phyloP scores from a whole-genome alignment of 1,284 basidiomycete species.

The Xerocomus nothofagi region DNA sequence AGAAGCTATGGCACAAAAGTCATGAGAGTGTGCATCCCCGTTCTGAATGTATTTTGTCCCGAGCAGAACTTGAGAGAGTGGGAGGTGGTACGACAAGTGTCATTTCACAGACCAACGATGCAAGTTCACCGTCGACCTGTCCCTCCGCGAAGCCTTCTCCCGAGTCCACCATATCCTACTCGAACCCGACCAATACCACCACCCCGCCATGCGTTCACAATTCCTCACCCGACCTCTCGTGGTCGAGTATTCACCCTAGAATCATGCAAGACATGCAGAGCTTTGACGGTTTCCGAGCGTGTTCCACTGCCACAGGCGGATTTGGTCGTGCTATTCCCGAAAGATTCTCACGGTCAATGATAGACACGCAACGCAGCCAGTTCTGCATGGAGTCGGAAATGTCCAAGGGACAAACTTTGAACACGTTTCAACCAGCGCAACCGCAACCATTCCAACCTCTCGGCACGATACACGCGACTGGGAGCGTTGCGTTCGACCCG shows the following conservation, averaged over 20 bases:
- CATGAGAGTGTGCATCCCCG: slow-evolving; percentile 44
- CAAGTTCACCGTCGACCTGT: slow-evolving; percentile 7
- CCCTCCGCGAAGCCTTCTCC: slow-evolving; percentile 3
- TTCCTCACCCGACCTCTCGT: slow-evolving; percentile 6
- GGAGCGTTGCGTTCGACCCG: slow-evolving; percentile 48
- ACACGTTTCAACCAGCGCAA: slow-evolving; percentile 16
- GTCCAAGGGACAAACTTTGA: slow-evolving; percentile 12
- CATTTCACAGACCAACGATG: slow-evolving; percentile 30
- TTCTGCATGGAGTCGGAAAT: slow-evolving; percentile 24
- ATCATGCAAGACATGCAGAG: slow-evolving; percentile 45
- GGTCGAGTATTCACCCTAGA: slow-evolving; percentile 39
- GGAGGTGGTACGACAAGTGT: slow-evolving; percentile 57
- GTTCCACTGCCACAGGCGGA: slow-evolving; percentile 10
- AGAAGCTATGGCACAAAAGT: slow-evolving; percentile 51
- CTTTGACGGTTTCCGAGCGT: slow-evolving; percentile 40
- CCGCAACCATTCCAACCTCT: slow-evolving; percentile 12
- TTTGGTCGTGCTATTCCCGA: slow-evolving; percentile 15
- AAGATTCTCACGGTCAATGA: slow-evolving; percentile 30
- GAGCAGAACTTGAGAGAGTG: slow-evolving; percentile 59
- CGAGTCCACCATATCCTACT: not conserved
- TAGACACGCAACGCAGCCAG: slow-evolving; percentile 27
- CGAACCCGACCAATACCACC: not conserved
- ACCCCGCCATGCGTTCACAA: not conserved
- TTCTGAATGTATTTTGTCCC: slow-evolving; percentile 32
- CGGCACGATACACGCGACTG: slow-evolving; percentile 9